Conservation (phyloP, 371 early-diverging fungal species). For the Mortierella sp. region DNA sequence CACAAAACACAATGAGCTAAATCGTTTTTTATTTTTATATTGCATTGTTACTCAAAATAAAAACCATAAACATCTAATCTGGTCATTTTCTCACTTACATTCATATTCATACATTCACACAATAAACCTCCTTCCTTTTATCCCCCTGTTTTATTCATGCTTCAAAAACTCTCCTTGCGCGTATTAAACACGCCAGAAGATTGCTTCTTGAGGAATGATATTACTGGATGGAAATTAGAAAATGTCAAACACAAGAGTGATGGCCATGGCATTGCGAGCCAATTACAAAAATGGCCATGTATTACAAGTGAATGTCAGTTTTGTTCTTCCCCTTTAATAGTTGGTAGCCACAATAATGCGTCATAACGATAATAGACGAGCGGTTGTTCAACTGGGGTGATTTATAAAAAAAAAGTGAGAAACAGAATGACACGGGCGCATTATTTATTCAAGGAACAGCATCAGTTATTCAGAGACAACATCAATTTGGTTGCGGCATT, state of each 20-base stretch:
- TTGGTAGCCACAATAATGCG: conserved; percentile 54
- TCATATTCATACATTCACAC: not conserved
- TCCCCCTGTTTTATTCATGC: too few relatives aligned
- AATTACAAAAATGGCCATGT: conserved; percentile 21
- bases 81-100: not conserved
- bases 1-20: too few relatives aligned
- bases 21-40: too few relatives aligned
- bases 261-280: conserved; percentile 55
- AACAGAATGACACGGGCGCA: not conserved
- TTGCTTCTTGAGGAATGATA: too few relatives aligned
- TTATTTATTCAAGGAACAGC: too few relatives aligned
- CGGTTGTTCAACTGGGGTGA: conserved; percentile 60
- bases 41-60: too few relatives aligned
- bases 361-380: conserved; percentile 58
- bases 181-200: too few relatives aligned
- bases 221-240: not conserved
- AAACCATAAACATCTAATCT: too few relatives aligned
- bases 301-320: conserved; percentile 27
- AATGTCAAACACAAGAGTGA: conserved; percentile 56
- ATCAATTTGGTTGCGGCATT: too few relatives aligned
- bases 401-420: not conserved
- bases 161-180: too few relatives aligned
- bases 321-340: conserved; percentile 55
- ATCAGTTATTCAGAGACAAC: too few relatives aligned
- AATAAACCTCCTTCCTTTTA: too few relatives aligned